A percentile compares a stretch with the other conserved stretches of the same genome.
These are phyloP conservation scores for Plasmodium vinckei DNA, from an alignment of 169 alveolate species.

Conservation along the genomic window DNA sequence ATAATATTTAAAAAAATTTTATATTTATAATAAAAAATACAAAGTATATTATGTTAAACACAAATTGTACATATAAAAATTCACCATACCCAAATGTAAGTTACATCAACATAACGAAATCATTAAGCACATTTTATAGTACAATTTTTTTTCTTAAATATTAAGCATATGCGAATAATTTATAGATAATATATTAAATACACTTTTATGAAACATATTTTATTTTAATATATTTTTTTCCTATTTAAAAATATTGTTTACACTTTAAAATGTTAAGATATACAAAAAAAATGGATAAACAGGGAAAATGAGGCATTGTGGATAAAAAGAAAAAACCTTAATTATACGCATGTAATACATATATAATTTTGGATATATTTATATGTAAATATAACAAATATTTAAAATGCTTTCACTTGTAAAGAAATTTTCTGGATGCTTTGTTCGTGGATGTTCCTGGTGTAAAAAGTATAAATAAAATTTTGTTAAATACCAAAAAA, in stretches of 20 bases:
- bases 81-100: too few species aligned
- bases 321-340: neutral
- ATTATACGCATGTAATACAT: neutral
- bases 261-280: neutral
- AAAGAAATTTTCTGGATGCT: constrained; percentile 33
- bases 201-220: neutral
- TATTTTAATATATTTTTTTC: neutral
- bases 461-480: constrained; percentile 39
- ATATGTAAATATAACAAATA: constrained; percentile 18
- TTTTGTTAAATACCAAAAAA: neutral
- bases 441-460: constrained; percentile 41
- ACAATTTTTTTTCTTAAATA: too few species aligned
- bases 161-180: too few species aligned
- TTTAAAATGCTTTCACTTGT: constrained; percentile 47
- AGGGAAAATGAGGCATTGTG: neutral
- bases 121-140: too few species aligned
- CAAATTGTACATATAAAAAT: too few species aligned
- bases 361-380: neutral
- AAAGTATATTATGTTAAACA: too few species aligned
- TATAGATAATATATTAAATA: too few species aligned
- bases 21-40: too few species aligned
- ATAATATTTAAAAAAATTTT: too few species aligned
- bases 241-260: neutral
- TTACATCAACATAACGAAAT: too few species aligned
- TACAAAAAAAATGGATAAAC: neutral